Percentiles rank a stretch among this genome's conserved stretches.
Conservation (phyloP, 2,329 filamentous ascomycete genomes). For the Aspergillus persii region DNA sequence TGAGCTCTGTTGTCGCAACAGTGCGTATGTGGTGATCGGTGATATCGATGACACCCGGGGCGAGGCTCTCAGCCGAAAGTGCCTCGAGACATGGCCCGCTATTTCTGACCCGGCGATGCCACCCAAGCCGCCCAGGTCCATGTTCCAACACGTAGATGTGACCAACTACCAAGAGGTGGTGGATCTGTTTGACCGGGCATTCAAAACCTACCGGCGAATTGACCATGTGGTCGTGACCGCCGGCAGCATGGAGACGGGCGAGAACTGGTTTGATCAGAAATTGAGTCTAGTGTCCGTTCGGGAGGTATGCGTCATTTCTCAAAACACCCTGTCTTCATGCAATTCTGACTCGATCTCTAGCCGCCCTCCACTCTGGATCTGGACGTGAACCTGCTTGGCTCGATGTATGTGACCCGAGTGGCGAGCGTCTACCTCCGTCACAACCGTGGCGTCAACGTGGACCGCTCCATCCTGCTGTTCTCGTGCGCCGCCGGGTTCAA, state of each 20-base stretch:
- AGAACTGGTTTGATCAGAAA: conserved; percentile 46
- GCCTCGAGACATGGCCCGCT: conserved; percentile 14
- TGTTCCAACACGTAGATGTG: conserved; percentile 48
- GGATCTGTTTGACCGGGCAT: conserved; percentile 47
- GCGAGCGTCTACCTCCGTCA: conserved; percentile 52
- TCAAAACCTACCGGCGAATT: conserved; percentile 45
- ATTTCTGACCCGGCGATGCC: conserved; percentile 15
- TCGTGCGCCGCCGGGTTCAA: conserved; percentile 51
- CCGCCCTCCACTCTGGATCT: conserved; percentile 38
- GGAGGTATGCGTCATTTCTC: conserved; percentile 26
- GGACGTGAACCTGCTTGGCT: conserved; percentile 50
- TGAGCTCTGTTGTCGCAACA: conserved; percentile 36
- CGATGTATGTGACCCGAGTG: conserved; percentile 49
- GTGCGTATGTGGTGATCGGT: conserved; percentile 46
- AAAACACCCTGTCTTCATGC: neutral
- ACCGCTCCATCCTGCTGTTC: conserved; percentile 46
- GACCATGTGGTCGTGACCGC: conserved; percentile 52
- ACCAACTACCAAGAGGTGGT: conserved; percentile 47
- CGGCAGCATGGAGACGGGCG: conserved; percentile 44
- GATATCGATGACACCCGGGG: conserved; percentile 40
- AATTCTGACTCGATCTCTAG: conserved; percentile 16
- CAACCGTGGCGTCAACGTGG: conserved; percentile 28
- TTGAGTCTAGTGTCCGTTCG: conserved; percentile 46
- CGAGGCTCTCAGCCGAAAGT: conserved; percentile 25
- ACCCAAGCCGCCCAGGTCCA: conserved; percentile 20